Base-by-base conservation (phyloP, 192 early-diverging fungal species). In the Phycomyces blakesleeanus region DNA sequence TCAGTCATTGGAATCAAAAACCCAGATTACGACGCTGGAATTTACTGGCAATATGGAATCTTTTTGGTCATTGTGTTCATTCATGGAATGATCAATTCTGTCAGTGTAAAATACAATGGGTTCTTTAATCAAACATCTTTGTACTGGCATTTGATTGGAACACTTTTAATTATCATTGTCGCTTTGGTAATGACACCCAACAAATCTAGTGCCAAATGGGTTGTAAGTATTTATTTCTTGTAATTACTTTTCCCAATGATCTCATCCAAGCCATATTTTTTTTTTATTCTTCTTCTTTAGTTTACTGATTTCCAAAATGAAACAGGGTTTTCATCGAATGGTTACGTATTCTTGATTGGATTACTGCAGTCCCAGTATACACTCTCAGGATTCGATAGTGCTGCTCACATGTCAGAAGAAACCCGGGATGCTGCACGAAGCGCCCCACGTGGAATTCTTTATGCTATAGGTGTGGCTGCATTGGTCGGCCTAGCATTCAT, bases 291-390 rank as follows among this genome's bases (percentile, higher is more conserved):
- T n/a, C n/a, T n/a, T n/a, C n/a, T n/a, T 47, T 47, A 47, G 57
- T 81, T 84, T 59, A 75, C 76, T 0, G 61, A 63, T 25, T 82
- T 81, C 70, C 64, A 78, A 51, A 84, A 84, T 68, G 68, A 79
- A 55, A 81, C 82, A 1, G 82, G 82, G 4, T 84, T 79, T 57
- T 66, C 64, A 0, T 73, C 70, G 12, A 74, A 64, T 61, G 72
- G 72, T 11, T 84, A 84, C 55, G 78, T 74, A 40, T 78, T 81
- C 41, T 70, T 81, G 51, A 63, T 84, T 24, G 82, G 80, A 21
- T 58, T 84, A 5, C 60, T 84, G 3, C 77, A 78, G 51, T 80
- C 75, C 29, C 80, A 80, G 59, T 84, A 82, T 62, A 84, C 82
- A 7, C 71, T 84, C 18, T 84, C 82, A 2, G 82, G 82, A 39